Conservation (phyloP, 1,284 basidiomycete genomes). For the Pascua guehoae region DNA sequence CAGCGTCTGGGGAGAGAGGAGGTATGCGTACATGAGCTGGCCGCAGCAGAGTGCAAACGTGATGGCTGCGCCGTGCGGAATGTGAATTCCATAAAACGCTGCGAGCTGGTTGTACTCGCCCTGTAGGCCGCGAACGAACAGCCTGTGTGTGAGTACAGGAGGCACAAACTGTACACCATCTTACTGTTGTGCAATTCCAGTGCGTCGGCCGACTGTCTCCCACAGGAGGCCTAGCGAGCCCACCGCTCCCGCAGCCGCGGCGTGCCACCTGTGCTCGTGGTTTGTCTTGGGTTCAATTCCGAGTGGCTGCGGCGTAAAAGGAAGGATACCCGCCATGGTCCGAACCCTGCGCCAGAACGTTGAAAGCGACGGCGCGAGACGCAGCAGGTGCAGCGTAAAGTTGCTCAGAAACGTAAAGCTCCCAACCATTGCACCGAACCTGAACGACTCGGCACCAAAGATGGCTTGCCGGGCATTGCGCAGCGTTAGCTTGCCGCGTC, state of each 20-base stretch:
- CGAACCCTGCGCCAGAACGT: slow-evolving; percentile 46
- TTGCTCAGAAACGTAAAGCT: slow-evolving; percentile 77
- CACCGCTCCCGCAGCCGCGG: slow-evolving; percentile 77
- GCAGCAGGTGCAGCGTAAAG: slow-evolving; percentile 73
- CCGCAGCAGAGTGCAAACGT: slow-evolving; percentile 80
- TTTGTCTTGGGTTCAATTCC: no score
- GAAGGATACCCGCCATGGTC: no score
- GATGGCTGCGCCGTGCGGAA: slow-evolving; percentile 81
- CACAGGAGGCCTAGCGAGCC: slow-evolving; percentile 74
- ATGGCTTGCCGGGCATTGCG: slow-evolving; percentile 68
- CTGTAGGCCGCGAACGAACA: slow-evolving; percentile 51
- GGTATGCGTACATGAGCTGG: slow-evolving; percentile 83
- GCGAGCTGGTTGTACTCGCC: slow-evolving; percentile 51
- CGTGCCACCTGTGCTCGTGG: slow-evolving; percentile 68
- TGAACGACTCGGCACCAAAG: slow-evolving; percentile 71
- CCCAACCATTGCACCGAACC: slow-evolving; percentile 78
- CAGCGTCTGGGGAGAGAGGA: slow-evolving; percentile 77
- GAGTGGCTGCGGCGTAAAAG: no score
- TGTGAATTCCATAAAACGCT: slow-evolving; percentile 54
- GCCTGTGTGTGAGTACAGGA: slow-evolving; percentile 18
- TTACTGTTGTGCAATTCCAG: slow-evolving; percentile 77
- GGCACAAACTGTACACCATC: slow-evolving; percentile 6
- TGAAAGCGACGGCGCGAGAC: slow-evolving; percentile 62
- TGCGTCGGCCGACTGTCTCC: slow-evolving; percentile 67
- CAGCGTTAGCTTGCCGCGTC: slow-evolving; percentile 55